Conservation (phyloP, 768 basidiomycete species). For the Xerocomellus amylosporus region DNA sequence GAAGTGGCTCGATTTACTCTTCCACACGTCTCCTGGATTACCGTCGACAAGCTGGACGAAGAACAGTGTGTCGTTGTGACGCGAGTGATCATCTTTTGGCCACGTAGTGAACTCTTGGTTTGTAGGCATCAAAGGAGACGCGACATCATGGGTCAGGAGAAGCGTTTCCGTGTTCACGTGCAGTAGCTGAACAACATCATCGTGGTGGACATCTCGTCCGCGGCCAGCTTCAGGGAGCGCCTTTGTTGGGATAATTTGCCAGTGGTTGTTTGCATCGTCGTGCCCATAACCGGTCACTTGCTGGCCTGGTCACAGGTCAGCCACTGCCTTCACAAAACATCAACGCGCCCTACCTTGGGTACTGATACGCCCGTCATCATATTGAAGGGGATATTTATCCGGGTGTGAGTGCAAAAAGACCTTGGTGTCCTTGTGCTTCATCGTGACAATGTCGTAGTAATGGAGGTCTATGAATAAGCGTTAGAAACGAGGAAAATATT, state of each 20-base stretch:
- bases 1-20: conserved; percentile 93
- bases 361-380: conserved; percentile 93
- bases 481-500: neutral
- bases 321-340: neutral
- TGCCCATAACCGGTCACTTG: conserved; percentile 96
- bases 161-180: conserved; percentile 82
- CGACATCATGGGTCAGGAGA: conserved; percentile 95
- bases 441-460: conserved; percentile 84
- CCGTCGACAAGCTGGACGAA: conserved; percentile 69
- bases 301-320: conserved; percentile 55
- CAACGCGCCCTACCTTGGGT: conserved; percentile 63
- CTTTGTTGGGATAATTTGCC: conserved; percentile 94
- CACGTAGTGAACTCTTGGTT: conserved; percentile 98
- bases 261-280: conserved; percentile 91
- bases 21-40: conserved; percentile 79
- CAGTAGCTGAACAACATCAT: conserved; percentile 84
- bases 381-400: conserved; percentile 88
- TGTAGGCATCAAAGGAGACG: conserved; percentile 93
- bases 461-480: conserved; percentile 68
- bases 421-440: conserved; percentile 92
- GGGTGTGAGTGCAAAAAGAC: conserved; percentile 91
- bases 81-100: conserved; percentile 70
- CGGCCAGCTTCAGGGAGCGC: conserved; percentile 92
- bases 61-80: conserved; percentile 91
- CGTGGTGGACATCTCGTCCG: conserved; percentile 86